Evolutionary conservation across 2,329 filamentous ascomycete genomes (phyloP), one percentile per base, ranked within the genome.

Genomic region (Fonsecaea monophora): DNA sequence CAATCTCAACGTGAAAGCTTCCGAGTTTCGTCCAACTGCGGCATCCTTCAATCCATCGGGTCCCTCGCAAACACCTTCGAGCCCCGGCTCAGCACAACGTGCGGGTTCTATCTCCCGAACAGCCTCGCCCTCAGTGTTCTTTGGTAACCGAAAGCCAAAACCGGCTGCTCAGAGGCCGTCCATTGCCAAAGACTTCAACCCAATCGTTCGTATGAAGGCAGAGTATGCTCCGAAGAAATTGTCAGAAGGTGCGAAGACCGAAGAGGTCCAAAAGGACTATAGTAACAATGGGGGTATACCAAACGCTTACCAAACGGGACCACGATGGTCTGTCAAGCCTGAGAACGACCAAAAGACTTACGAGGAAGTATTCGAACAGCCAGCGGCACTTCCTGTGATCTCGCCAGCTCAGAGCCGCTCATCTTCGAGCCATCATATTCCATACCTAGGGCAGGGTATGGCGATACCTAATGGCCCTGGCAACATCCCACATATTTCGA

Each of bases 21-120:
- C 84, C 75, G 93, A 97, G 74, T 98, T 97, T 80, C 89, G 90
- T 70, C 95, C 94, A 18, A 96, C 90, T 68, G 93, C 94, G 0
- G 86, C 87, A 53, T 84, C 90, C 1, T 98, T 99, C 79, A 94
- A 89, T 72, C 94, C 91, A 81, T 82, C 84, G 18, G 80, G 78
- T 53, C 77, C 82, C 55, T 80, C 82, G 53, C 92, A 90, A 75
- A 84, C 86, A 55, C 84, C 87, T 40, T 92, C 91, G 2, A 96
- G 91, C 75, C 92, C 92, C 35, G 85, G 86, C 38, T 87, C 89
- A 1, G 82, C 81, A 70, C 84, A 84, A 71, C 90, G 85, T 63
- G 79, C 78, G 56, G 79, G 74, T 53, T 79, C 82, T 56, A 76
- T 82, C 40, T 83, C 82, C 32, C 78, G 82, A 67, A 78, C 81